Evolutionary conservation across 371 early-diverging fungal species (phyloP).

Genomic region (Rhizopus delemar): DNA sequence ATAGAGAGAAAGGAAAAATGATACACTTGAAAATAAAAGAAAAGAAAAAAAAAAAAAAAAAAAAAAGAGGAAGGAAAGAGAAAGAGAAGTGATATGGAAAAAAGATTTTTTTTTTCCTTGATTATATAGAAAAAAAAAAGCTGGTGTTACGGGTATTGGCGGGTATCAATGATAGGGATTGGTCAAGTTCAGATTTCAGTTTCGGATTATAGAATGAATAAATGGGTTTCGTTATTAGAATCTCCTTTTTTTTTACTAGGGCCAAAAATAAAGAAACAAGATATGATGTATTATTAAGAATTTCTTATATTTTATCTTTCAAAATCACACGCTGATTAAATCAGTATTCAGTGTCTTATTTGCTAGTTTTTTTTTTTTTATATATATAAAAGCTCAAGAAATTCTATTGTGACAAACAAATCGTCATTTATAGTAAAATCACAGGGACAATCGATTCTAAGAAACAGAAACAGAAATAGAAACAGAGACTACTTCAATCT

Average conservation of each 20-base stretch:
- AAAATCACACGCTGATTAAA: no score
- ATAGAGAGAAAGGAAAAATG: neutral
- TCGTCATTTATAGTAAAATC: neutral
- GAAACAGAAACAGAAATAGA: neutral
- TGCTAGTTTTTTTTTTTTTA: neutral
- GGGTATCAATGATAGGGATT: constrained; percentile 7
- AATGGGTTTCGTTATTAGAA: neutral
- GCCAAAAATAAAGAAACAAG: neutral
- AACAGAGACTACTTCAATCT: no score
- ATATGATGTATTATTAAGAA: neutral
- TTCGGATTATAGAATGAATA: neutral
- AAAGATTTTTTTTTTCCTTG: neutral
- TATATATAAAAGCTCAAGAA: neutral
- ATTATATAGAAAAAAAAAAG: neutral
- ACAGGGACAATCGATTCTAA: neutral
- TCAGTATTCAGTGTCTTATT: no score
- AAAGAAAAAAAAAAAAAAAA: neutral
- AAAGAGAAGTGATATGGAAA: neutral
- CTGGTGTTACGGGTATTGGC: constrained; percentile 26
- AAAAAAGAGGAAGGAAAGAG: neutral
- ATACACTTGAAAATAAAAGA: neutral
- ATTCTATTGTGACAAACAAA: constrained; percentile 2
- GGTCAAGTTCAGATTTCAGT: constrained; percentile 4
- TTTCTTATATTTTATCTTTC: neutral
- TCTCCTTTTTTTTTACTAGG: neutral